A percentile compares a stretch with the other conserved stretches of the same genome.
phyloP scores from a whole-genome alignment of 2,329 filamentous ascomycete genomes.

The Periconia sp. region DNA sequence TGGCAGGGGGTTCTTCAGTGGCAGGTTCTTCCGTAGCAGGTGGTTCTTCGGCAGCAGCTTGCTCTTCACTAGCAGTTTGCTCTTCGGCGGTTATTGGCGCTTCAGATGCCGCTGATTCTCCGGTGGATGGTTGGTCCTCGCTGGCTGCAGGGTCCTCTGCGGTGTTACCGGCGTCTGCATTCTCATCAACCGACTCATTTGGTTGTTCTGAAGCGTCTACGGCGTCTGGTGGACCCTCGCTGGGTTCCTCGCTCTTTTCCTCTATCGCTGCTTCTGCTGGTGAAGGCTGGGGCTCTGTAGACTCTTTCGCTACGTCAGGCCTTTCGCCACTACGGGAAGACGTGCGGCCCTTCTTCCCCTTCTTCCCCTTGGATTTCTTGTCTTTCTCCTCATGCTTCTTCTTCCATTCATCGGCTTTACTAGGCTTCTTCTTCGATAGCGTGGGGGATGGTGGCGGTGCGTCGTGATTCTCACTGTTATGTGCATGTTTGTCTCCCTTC shows the following conservation, averaged over 20 bases:
- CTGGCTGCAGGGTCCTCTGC: not conserved
- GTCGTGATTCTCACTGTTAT: slow-evolving; percentile 8
- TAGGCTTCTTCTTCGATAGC: slow-evolving; percentile 23
- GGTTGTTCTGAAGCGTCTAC: slow-evolving; percentile 5
- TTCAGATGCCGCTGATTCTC: not conserved
- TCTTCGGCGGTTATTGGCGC: not conserved
- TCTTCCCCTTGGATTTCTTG: slow-evolving; percentile 23
- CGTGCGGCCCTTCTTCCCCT: slow-evolving; percentile 14
- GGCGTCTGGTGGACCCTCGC: too few relatives aligned
- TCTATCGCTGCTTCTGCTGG: not conserved
- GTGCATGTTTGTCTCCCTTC: slow-evolving; percentile 6
- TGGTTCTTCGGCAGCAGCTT: not conserved
- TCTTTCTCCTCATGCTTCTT: slow-evolving; percentile 28
- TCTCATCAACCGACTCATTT: slow-evolving; percentile 3
- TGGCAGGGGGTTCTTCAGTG: not conserved
- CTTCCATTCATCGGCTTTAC: slow-evolving; percentile 28
- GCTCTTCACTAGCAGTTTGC: not conserved
- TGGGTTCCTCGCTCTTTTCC: not conserved
- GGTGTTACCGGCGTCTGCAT: not conserved
- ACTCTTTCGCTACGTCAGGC: slow-evolving; percentile 11
- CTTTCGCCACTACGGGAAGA: slow-evolving; percentile 13
- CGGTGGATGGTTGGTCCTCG: not conserved
- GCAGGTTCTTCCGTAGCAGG: not conserved
- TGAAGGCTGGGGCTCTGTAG: slow-evolving; percentile 14
- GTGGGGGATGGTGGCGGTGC: slow-evolving; percentile 7